Evolutionary conservation across 306 rosid genomes (phyloP).

Genomic region (Citrullus colocynthis): DNA sequence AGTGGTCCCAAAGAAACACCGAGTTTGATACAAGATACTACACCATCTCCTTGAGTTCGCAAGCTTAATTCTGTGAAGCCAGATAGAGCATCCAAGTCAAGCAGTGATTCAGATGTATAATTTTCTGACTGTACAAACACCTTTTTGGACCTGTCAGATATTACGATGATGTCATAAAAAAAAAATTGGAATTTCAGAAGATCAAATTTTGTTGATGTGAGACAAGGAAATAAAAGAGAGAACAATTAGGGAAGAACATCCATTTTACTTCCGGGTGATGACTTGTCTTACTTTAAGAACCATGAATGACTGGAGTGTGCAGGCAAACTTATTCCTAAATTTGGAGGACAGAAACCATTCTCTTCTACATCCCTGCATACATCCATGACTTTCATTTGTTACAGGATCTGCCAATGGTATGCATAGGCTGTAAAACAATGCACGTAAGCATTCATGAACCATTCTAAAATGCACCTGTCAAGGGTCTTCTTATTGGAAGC

Average conservation of each 20-base stretch:
- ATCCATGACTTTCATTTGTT: slow-evolving; percentile 13
- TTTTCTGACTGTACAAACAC: slow-evolving; percentile 51
- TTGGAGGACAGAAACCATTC: slow-evolving; percentile 32
- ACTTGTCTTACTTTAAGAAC: slow-evolving; percentile 67
- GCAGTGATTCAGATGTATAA: slow-evolving; percentile 47
- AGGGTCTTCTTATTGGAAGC: slow-evolving; percentile 45
- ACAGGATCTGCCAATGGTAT: slow-evolving; percentile 1
- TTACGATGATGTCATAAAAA: slow-evolving; percentile 10
- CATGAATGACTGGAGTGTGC: slow-evolving; percentile 65
- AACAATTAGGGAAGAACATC: background rate
- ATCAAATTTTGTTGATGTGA: background rate
- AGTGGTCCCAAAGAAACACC: slow-evolving; percentile 76
- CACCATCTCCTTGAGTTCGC: slow-evolving; percentile 43
- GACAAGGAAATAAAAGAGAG: slow-evolving; percentile 11
- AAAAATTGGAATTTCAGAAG: slow-evolving; percentile 5
- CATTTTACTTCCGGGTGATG: background rate
- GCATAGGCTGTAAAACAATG: slow-evolving; percentile 4
- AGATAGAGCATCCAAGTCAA: slow-evolving; percentile 78
- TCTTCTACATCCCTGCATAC: slow-evolving; percentile 47
- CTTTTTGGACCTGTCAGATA: slow-evolving; percentile 46
- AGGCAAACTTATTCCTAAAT: slow-evolving; percentile 57
- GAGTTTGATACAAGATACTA: slow-evolving; percentile 49
- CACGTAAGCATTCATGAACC: slow-evolving; percentile 4
- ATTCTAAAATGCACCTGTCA: slow-evolving; percentile 37
- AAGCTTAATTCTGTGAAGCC: slow-evolving; percentile 83